phyloP scores from a whole-genome alignment of 176 grass and related monocot species.

The Cenchrus fungigraminus region DNA sequence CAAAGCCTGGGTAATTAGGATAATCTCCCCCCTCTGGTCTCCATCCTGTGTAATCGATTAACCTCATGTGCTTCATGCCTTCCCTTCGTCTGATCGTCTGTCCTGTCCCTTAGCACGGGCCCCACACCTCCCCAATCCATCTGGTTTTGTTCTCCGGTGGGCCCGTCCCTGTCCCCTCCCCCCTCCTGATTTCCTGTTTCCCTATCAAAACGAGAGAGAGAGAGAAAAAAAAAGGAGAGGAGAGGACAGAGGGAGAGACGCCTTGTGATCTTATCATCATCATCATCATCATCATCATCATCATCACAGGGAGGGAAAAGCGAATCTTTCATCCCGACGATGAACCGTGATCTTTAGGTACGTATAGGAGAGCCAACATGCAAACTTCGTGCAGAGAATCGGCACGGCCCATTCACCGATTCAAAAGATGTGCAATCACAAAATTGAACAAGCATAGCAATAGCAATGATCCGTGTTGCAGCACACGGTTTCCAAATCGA shows the following conservation, averaged over 20 bases:
- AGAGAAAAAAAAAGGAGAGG: too few relatives aligned
- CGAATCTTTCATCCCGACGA: conserved; percentile 31
- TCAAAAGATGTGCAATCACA: neutral
- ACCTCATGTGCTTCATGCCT: neutral
- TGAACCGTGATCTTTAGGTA: neutral
- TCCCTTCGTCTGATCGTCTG: too few relatives aligned
- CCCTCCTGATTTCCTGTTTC: neutral
- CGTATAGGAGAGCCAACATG: neutral
- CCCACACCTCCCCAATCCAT: neutral
- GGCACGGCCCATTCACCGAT: conserved; percentile 1
- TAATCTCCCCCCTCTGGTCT: neutral
- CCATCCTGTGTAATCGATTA: neutral
- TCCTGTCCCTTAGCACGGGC: neutral
- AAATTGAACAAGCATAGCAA: neutral
- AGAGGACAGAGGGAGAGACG: neutral
- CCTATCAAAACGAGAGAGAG: too few relatives aligned
- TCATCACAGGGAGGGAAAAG: conserved; percentile 4
- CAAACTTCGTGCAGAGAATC: neutral
- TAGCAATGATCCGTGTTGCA: too few relatives aligned
- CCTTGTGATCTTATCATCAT: conserved; percentile 1
- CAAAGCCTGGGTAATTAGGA: neutral
- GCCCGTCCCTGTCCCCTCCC: conserved; percentile 19
- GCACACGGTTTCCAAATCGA: neutral
- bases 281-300: neutral
- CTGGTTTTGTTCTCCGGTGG: conserved; percentile 26